These are phyloP conservation scores for Trichoderma oligosporum DNA, from an alignment of 2,329 filamentous ascomycete species.

Conservation along the genomic window DNA sequence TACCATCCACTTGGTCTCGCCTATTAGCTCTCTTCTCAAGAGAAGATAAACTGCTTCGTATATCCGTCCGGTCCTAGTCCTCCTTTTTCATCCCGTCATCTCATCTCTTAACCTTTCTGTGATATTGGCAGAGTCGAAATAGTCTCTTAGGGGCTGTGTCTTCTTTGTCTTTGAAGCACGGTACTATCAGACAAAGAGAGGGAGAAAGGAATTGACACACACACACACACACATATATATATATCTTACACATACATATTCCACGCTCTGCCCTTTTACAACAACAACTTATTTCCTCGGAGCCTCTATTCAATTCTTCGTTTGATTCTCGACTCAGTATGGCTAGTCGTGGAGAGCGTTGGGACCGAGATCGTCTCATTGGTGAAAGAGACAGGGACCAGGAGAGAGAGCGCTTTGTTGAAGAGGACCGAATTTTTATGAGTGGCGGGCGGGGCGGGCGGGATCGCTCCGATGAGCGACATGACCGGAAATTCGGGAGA, in stretches of 20 bases:
- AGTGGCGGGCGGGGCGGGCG: slow-evolving; percentile 36
- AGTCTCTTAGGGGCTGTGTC: not conserved
- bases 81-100: not conserved
- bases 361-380: slow-evolving; percentile 53
- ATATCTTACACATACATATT: too few relatives aligned
- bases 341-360: slow-evolving; percentile 35
- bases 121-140: not conserved
- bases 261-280: too few relatives aligned
- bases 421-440: slow-evolving; percentile 49
- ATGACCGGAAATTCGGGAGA: slow-evolving; percentile 37
- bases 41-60: slow-evolving; percentile 7
- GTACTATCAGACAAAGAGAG: not conserved
- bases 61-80: not conserved
- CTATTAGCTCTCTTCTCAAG: not conserved
- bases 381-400: slow-evolving; percentile 33
- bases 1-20: not conserved
- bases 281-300: not conserved
- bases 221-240: too few relatives aligned
- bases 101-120: slow-evolving; percentile 3
- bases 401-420: slow-evolving; percentile 49
- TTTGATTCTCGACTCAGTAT: slow-evolving; percentile 4
- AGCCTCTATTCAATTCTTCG: not conserved
- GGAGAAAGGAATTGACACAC: not conserved
- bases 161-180: not conserved
- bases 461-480: slow-evolving; percentile 49